A percentile compares a stretch with the other conserved stretches of the same genome.
Conservation (phyloP, 352 stramenopile genomes). For the Phytophthora brassicae region DNA sequence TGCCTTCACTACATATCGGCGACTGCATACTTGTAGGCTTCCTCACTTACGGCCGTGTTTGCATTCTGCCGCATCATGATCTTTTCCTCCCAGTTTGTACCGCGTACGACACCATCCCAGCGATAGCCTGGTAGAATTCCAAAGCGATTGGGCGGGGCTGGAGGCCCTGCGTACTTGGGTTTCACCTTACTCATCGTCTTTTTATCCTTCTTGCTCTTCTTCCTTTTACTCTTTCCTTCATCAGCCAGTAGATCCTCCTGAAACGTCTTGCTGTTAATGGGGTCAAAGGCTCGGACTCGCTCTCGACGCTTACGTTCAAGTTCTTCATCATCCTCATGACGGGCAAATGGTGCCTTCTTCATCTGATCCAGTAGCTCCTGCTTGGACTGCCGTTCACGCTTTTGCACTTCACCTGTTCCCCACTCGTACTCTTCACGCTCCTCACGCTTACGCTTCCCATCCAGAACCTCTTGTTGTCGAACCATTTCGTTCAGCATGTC, state of each 20-base stretch:
- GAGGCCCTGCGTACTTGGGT: conserved; percentile 69
- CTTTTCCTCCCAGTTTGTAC: conserved; percentile 96
- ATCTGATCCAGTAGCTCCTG: conserved; percentile 67
- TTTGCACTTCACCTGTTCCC: conserved; percentile 82
- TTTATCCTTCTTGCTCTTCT: conserved; percentile 49
- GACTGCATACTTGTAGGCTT: conserved; percentile 81
- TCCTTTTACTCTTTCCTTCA: conserved; percentile 31
- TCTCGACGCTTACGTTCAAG: conserved; percentile 62
- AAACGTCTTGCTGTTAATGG: conserved; percentile 78
- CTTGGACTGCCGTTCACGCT: conserved; percentile 60
- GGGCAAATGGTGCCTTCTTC: conserved; percentile 63
- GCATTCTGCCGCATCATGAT: conserved; percentile 85
- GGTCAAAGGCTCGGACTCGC: conserved; percentile 72
- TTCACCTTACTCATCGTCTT: conserved; percentile 38
- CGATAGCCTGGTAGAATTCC: conserved; percentile 95
- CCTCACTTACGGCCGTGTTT: conserved; percentile 56
- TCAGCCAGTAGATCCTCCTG: conserved; percentile 50
- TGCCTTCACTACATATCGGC: conserved; percentile 69
- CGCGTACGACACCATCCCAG: conserved; percentile 98
- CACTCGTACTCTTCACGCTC: conserved; percentile 84
- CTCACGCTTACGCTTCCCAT: conserved; percentile 76
- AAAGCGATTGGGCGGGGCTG: conserved; percentile 83
- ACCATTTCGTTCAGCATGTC: conserved; percentile 88
- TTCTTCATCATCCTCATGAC: conserved; percentile 68
- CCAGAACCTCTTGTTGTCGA: conserved; percentile 75